Conservation (phyloP, 257 asterid species). For the Nyctanthes arbortristis region DNA sequence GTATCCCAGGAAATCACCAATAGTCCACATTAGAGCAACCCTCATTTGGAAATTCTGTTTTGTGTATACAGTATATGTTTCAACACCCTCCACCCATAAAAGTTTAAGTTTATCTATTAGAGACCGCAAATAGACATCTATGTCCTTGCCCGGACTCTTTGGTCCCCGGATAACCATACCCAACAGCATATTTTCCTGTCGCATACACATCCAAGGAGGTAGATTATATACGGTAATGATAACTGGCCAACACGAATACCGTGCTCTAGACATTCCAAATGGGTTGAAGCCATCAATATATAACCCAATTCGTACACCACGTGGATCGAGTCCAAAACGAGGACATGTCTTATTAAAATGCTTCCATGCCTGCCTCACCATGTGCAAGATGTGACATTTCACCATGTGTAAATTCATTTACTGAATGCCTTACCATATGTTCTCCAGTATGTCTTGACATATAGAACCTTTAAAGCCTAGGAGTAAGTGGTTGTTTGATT, state of each 20-base stretch:
- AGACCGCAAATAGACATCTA: background rate
- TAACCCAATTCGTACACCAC: background rate
- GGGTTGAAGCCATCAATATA: too few relatives aligned
- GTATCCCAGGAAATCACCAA: background rate
- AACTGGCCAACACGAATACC: too few relatives aligned
- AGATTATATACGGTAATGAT: too few relatives aligned
- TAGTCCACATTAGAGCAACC: background rate
- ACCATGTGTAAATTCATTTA: too few relatives aligned
- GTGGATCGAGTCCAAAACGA: background rate
- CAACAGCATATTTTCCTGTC: too few relatives aligned
- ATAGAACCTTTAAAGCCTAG: background rate
- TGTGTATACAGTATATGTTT: background rate
- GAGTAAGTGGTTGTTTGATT: too few relatives aligned
- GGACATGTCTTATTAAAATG: background rate
- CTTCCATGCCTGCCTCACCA: conserved; percentile 4
- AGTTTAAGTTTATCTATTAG: background rate
- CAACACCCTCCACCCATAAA: background rate
- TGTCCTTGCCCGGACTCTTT: too few relatives aligned
- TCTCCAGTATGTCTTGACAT: background rate
- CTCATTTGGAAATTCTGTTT: background rate
- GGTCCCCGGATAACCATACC: too few relatives aligned
- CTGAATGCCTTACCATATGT: conserved; percentile 13
- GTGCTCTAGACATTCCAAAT: too few relatives aligned
- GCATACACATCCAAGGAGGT: too few relatives aligned
- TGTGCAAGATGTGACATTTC: too few relatives aligned